Evolutionary conservation across 805 yeast genomes (phyloP).

Genomic region (Nakazawaea populi): DNA sequence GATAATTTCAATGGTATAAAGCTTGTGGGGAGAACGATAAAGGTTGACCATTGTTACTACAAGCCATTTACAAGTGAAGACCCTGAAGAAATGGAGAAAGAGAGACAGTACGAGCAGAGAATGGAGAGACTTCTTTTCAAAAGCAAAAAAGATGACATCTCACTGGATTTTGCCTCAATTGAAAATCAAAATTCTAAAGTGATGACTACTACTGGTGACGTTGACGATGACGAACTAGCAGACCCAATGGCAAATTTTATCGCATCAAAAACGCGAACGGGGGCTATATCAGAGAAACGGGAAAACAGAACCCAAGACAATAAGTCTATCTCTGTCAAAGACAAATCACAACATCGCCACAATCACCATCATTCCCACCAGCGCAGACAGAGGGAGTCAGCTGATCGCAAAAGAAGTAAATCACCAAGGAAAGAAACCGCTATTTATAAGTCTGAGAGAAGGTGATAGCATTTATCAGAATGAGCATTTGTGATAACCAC

Average conservation of each 20-base stretch:
- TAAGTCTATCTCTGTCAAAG: too few species aligned
- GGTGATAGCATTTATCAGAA: too few species aligned
- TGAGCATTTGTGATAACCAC: too few species aligned
- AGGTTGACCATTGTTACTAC: constrained; percentile 71
- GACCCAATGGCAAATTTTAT: constrained; percentile 30
- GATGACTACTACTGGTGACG: constrained; percentile 17
- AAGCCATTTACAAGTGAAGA: constrained; percentile 26
- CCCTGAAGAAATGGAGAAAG: constrained; percentile 38
- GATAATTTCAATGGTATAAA: constrained; percentile 77
- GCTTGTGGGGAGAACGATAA: constrained; percentile 36
- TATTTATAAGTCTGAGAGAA: too few species aligned
- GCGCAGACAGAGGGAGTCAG: background rate
- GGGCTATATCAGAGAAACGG: background rate
- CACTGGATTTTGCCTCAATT: too few species aligned
- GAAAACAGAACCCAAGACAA: background rate
- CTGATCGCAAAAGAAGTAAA: too few species aligned
- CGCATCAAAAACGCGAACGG: background rate
- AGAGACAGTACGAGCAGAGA: constrained; percentile 37
- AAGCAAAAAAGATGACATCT: too few species aligned
- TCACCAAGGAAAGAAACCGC: too few species aligned
- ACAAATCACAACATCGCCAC: background rate
- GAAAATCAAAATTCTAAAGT: too few species aligned
- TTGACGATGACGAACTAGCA: constrained; percentile 24
- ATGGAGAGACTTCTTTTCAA: constrained; percentile 23
- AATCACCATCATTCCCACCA: background rate